phyloP scores from a whole-genome alignment of 768 basidiomycete species.

The Gymnopilus dilepis region DNA sequence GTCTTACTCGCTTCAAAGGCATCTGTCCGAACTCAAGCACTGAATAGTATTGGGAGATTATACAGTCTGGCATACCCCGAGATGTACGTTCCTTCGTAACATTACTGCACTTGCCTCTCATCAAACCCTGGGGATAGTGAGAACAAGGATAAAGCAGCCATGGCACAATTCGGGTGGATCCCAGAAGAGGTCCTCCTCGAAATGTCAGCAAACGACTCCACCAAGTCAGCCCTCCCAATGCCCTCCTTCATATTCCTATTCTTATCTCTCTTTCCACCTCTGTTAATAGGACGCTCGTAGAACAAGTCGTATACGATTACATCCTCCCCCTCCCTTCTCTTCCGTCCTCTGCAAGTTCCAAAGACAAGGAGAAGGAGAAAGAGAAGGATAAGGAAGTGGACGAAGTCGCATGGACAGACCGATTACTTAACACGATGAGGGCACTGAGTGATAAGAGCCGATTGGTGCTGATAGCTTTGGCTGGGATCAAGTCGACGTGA shows the following conservation, averaged over 20 bases:
- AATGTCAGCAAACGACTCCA: conserved; percentile 55
- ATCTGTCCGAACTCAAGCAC: conserved; percentile 74
- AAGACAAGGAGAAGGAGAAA: conserved; percentile 71
- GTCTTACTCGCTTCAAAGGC: conserved; percentile 41
- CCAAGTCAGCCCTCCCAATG: conserved; percentile 49
- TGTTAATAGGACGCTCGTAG: conserved; percentile 61
- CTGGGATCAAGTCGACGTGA: conserved; percentile 67
- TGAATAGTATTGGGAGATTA: conserved; percentile 75
- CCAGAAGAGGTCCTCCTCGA: conserved; percentile 73
- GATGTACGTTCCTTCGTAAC: conserved; percentile 67
- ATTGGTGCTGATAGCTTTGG: conserved; percentile 61
- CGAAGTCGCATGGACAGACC: conserved; percentile 86
- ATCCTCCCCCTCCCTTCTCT: conserved; percentile 79
- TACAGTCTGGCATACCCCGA: conserved; percentile 86
- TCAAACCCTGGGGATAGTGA: conserved; percentile 56
- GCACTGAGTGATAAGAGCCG: conserved; percentile 66
- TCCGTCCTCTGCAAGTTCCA: conserved; percentile 45
- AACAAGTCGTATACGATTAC: conserved; percentile 71
- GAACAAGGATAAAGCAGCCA: conserved; percentile 72
- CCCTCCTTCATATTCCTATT: not conserved
- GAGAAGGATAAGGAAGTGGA: conserved; percentile 62
- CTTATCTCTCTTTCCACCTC: not conserved
- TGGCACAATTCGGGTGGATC: conserved; percentile 91
- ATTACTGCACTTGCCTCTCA: not conserved
- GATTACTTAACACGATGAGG: conserved; percentile 73